Evolutionary conservation across 108 stramenopile genomes (phyloP), one percentile per base, ranked within the genome.

Genomic region (Phaeodactylum tricornutum): DNA sequence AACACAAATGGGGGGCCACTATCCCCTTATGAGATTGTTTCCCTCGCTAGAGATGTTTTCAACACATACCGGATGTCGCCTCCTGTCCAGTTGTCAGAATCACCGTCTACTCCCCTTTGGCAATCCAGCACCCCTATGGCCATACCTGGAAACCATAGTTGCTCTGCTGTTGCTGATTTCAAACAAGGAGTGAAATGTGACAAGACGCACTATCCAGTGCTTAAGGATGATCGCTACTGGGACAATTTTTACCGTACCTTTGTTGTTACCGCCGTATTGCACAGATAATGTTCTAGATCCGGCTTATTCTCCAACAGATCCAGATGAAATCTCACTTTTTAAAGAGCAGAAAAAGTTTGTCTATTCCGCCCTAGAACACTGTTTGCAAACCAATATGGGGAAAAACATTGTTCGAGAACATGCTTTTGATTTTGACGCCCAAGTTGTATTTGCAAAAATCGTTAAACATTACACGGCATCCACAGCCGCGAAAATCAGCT

Each of bases 121-220:
- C n/a, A n/a, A n/a, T n/a, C n/a, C n/a, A n/a, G n/a, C n/a, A n/a
- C n/a, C n/a, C n/a, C n/a, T n/a, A n/a, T n/a, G n/a, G n/a, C n/a
- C n/a, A n/a, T n/a, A n/a, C n/a, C n/a, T n/a, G n/a, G n/a, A n/a
- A n/a, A n/a, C n/a, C n/a, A n/a, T n/a, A n/a, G n/a, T n/a, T n/a
- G n/a, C n/a, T n/a, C n/a, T n/a, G n/a, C n/a, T n/a, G n/a, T n/a
- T n/a, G n/a, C n/a, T n/a, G n/a, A n/a, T 1, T 61, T 61, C 43
- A 31, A 36, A 2, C 21, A 28, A 8, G 60, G 60, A 12, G 45
- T 52, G 29, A 61, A 61, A 30, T 42, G 60, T 19, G 60, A 61
- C 30, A 33, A 22, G 3, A 33, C 42, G 14, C 35, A 23, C 31
- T 53, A 46, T 38, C 15, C 16, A 25, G 27, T 21, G n/a, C 28